phyloP scores from a whole-genome alignment of 176 grass and related monocot genomes.

The Dendrocalamus sinicus region DNA sequence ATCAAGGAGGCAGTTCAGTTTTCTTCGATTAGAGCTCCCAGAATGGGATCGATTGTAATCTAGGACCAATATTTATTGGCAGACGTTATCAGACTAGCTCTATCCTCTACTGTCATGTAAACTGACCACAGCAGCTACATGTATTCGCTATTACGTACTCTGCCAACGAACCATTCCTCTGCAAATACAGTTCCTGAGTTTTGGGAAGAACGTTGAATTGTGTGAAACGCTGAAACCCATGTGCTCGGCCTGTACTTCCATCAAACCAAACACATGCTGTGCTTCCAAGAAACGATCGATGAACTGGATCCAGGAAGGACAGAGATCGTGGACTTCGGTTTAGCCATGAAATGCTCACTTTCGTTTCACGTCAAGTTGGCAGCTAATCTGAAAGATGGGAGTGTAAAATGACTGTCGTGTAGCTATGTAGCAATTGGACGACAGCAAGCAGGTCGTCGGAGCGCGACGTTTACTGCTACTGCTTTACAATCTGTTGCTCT shows the following conservation, averaged over 20 bases:
- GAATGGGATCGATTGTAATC: constrained; percentile 30
- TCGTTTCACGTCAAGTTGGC: background rate
- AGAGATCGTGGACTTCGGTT: background rate
- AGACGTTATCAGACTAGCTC: constrained; percentile 13
- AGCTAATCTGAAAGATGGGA: background rate
- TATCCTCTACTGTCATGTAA: background rate
- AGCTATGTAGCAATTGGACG: background rate
- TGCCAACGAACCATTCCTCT: constrained; percentile 19
- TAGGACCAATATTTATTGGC: constrained; percentile 22
- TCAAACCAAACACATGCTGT: background rate
- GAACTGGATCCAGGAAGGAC: background rate
- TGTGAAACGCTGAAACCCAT: background rate
- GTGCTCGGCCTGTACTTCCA: background rate
- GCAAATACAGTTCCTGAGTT: constrained; percentile 13
- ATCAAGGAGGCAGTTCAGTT: constrained; percentile 31
- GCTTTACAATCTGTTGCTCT: background rate
- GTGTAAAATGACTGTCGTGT: background rate
- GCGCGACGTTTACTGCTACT: background rate
- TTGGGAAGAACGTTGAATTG: background rate
- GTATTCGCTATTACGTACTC: constrained; percentile 26
- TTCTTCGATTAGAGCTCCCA: constrained; percentile 6
- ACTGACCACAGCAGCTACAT: constrained; percentile 23
- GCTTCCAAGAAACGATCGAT: background rate
- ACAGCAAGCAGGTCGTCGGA: background rate
- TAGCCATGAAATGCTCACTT: background rate